Evolutionary conservation across 345 rosid species (phyloP).

Genomic region (Ceriops decandra): DNA sequence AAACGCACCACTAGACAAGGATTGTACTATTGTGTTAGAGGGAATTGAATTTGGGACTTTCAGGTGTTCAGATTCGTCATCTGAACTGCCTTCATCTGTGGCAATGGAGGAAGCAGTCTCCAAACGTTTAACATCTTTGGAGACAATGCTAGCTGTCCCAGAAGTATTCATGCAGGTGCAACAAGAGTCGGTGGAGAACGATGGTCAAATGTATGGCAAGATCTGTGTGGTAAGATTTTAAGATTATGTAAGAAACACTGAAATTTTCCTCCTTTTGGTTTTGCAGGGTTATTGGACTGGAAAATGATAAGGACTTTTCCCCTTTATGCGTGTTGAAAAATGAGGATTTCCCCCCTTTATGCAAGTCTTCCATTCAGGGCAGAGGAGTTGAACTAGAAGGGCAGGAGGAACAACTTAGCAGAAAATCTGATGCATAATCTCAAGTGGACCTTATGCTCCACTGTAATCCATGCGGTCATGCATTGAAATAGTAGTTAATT

Average conservation of each 20-base stretch:
- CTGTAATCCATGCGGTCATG: too few relatives aligned
- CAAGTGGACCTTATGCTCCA: too few relatives aligned
- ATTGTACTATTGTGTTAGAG: not conserved
- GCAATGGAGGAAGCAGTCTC: constrained; percentile 16
- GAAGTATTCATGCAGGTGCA: constrained; percentile 11
- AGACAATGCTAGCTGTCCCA: constrained; percentile 8
- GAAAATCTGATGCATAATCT: too few relatives aligned
- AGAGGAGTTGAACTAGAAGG: too few relatives aligned
- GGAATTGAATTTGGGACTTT: constrained; percentile 26
- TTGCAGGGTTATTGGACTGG: constrained; percentile 27
- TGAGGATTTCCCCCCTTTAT: constrained; percentile 26
- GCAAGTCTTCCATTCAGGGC: too few relatives aligned
- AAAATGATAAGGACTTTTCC: constrained; percentile 31
- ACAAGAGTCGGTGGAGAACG: constrained; percentile 11
- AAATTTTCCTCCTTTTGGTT: not conserved
- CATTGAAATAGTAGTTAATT: too few relatives aligned
- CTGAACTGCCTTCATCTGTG: constrained; percentile 16
- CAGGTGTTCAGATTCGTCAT: constrained; percentile 9
- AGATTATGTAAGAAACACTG: not conserved
- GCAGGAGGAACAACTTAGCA: too few relatives aligned
- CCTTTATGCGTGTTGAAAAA: constrained; percentile 22
- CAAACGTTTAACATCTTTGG: constrained; percentile 23
- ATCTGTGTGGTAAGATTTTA: not conserved
- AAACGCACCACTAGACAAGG: constrained; percentile 13
- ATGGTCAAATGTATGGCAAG: constrained; percentile 24